phyloP scores from a whole-genome alignment of 225 moss, liverwort and hornwort species.

The Polytrichum formosum region DNA sequence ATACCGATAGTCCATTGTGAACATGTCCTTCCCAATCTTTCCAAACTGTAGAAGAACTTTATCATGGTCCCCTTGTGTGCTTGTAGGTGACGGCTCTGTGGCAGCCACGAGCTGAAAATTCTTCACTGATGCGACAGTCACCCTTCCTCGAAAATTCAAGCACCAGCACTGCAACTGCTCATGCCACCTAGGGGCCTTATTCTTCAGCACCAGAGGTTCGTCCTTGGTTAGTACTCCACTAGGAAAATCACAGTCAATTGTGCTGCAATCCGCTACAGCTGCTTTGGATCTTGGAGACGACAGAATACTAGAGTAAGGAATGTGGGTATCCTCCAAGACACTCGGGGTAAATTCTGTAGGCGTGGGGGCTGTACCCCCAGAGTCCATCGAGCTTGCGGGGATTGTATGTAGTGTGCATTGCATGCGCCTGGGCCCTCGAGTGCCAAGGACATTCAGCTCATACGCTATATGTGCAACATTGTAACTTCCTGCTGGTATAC shows the following conservation, averaged over 20 bases:
- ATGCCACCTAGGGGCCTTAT: constrained; percentile 98
- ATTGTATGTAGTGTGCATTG: constrained; percentile 70
- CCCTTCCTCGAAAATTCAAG: constrained; percentile 90
- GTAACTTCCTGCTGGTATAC: constrained; percentile 64
- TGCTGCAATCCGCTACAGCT: constrained; percentile 91
- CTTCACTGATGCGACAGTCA: constrained; percentile 77
- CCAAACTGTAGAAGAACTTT: constrained; percentile 72
- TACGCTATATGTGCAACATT: constrained; percentile 72
- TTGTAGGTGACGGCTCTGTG: constrained; percentile 39
- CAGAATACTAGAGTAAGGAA: constrained; percentile 58
- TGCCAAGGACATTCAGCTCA: constrained; percentile 63
- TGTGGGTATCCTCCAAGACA: constrained; percentile 55
- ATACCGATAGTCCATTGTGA: constrained; percentile 75
- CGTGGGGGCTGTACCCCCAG: constrained; percentile 58
- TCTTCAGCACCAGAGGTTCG: constrained; percentile 87
- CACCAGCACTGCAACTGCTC: constrained; percentile 99
- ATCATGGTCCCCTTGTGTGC: constrained; percentile 48
- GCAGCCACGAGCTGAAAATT: constrained; percentile 66
- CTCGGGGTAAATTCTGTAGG: constrained; percentile 87
- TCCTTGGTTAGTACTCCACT: constrained; percentile 70
- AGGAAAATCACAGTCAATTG: constrained; percentile 59
- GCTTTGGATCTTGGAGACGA: constrained; percentile 89
- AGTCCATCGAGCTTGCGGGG: constrained; percentile 60
- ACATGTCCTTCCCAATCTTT: constrained; percentile 70
- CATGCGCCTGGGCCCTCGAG: constrained; percentile 66